Base-by-base conservation (phyloP, 1,284 basidiomycete species). In the Trichosporon coremiiforme region DNA sequence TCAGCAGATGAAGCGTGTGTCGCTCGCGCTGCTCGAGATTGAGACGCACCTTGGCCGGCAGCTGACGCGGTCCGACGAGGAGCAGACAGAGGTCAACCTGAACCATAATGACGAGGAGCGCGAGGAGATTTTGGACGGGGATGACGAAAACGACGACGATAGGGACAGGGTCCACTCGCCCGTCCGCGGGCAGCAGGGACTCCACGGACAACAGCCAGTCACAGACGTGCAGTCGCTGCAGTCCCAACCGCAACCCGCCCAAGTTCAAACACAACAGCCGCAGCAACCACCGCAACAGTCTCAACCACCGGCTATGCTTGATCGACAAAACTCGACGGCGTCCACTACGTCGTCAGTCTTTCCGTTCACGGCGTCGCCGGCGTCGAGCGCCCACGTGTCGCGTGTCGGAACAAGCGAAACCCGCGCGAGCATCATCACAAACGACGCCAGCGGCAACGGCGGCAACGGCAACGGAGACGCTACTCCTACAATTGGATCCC, bases 1-100 rank as follows among this genome's bases (percentile, higher is more conserved):
- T 0, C 76, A 77, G 7, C 80, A 82, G 69, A 72, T 77, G 15
- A 80, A 80, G 68, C 74, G 81, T 10, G 80, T 83, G 13, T 83
- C 81, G 0, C 63, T 75, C 55, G 81, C 81, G 4, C 70, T 83
- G 22, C 65, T 77, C 10, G 80, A 82, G 67, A 80, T 82, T 64
- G 80, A 79, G 38, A 72, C 71, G 15, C 69, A 75, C 50, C 70
- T 80, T 17, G 71, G 66, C 31, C 66, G 31, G 7, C 15, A 62
- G 57, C 29, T 62, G 57, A n/a, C 57, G 31, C 57, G 53, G 12
- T 33, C 45, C 9, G 70, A 74, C 13, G 71, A 68, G 10, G 53
- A 60, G 7, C 31, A n/a, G 38, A 65, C 66, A 12, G 75, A 76
- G 15, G 73, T 66, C 22, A 33, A 69, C 9, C 47, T 70, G 13